Conservation (phyloP, 768 basidiomycete genomes). For the Chlorophyllum brunneum region DNA sequence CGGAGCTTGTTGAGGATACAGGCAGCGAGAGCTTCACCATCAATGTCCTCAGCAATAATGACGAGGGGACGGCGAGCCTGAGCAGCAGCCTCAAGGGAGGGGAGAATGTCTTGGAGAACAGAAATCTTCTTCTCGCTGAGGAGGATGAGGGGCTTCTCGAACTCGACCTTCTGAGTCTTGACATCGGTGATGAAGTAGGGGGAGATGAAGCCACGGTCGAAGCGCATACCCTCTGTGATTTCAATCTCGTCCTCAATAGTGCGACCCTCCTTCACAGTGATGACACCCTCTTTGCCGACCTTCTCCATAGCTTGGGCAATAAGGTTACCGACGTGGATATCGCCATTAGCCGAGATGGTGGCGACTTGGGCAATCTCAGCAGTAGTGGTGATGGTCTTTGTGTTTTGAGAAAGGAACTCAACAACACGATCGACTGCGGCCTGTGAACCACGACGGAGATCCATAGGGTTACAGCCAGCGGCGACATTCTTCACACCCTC, state of each 20-base stretch:
- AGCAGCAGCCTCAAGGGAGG: conserved; percentile 78
- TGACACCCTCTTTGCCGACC: conserved; percentile 99
- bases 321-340: conserved; percentile 86
- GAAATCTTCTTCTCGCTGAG: conserved; percentile 99
- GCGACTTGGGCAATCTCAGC: conserved; percentile 99
- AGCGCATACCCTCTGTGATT: conserved; percentile 99
- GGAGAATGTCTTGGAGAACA: conserved; percentile 90
- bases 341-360: conserved; percentile 85
- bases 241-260: conserved; percentile 99
- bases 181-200: conserved; percentile 99
- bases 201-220: conserved; percentile 97
- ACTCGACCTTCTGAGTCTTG: conserved; percentile 93
- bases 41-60: conserved; percentile 97
- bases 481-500: conserved; percentile 99
- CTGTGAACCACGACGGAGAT: conserved; percentile 96
- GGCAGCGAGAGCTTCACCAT: conserved; percentile 96
- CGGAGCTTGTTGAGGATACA: conserved; percentile 99
- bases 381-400: conserved; percentile 93
- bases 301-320: conserved; percentile 99
- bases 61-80: conserved; percentile 85
- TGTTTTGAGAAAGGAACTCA: conserved; percentile 81
- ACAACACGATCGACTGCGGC: conserved; percentile 96
- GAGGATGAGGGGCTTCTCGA: conserved; percentile 93
- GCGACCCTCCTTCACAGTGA: conserved; percentile 98
- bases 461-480: conserved; percentile 99